A percentile compares a stretch with the other conserved stretches of the same genome.
These are phyloP conservation scores for Pulveroboletus ravenelii DNA, from an alignment of 768 basidiomycete genomes.

Conservation along the genomic window DNA sequence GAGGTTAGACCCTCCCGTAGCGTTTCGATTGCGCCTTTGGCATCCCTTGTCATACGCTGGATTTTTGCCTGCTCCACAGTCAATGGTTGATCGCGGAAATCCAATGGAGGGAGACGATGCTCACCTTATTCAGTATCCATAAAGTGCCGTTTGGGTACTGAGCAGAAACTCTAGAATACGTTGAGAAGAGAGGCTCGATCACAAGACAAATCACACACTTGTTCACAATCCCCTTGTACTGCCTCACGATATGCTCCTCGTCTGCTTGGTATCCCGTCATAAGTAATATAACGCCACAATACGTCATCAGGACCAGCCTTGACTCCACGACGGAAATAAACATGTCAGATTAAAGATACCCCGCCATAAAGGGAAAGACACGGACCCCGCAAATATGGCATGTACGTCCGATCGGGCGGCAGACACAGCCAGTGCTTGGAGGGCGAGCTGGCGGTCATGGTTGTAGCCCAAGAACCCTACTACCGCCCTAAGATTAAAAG, in stretches of 20 bases:
- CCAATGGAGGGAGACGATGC: constrained; percentile 1
- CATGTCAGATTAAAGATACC: background rate
- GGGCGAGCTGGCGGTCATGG: constrained; percentile 62
- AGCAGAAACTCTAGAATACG: constrained; percentile 39
- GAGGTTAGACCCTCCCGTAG: constrained; percentile 54
- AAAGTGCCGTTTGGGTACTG: constrained; percentile 64
- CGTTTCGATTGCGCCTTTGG: constrained; percentile 60
- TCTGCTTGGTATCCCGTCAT: constrained; percentile 75
- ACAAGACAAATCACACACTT: constrained; percentile 37
- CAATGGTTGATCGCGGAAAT: background rate
- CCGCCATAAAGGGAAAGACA: background rate
- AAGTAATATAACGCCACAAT: constrained; percentile 66
- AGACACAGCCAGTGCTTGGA: constrained; percentile 64
- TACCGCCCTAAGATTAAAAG: constrained; percentile 43
- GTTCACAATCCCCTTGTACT: constrained; percentile 62
- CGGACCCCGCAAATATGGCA: constrained; percentile 70
- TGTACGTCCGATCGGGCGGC: constrained; percentile 68
- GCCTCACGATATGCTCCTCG: constrained; percentile 54
- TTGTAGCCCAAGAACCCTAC: constrained; percentile 77
- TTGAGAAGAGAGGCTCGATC: background rate
- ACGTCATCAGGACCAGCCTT: constrained; percentile 78
- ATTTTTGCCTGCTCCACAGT: constrained; percentile 55
- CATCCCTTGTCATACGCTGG: constrained; percentile 63
- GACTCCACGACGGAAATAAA: background rate
- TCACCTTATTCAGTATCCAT: constrained; percentile 70